Evolutionary conservation across 2,329 filamentous ascomycete genomes (phyloP), one percentile per base, ranked within the genome.

Genomic region (Gnomoniopsis sp.): DNA sequence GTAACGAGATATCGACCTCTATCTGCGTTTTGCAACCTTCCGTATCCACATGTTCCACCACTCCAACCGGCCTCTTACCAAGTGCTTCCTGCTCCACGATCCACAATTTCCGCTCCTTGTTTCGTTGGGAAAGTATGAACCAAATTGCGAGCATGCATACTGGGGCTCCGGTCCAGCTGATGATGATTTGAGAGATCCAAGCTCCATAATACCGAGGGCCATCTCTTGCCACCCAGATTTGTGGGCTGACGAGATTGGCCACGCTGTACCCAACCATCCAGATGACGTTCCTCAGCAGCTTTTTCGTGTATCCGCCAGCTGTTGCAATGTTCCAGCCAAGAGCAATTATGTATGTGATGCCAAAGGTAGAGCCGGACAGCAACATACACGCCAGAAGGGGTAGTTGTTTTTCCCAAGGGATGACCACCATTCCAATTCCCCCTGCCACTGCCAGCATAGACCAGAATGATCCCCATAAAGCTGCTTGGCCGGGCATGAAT

Each of bases 321-420:
- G 65, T 68, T 1, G 72, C 73, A 3, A 71, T 73, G 6, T 72
- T 71, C 72, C 73, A 75, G 8, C 71, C 72, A 0, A 76, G 62
- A 0, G 67, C 63, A 43, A 71, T 68, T 55, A 72, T 71, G 49
- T 73, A 75, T 0, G 71, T 74, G 23, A 74, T 68, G 10, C 71
- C 71, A 6, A 66, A 65, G 19, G 68, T 72, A 49, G 65, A 63
- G 0, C 65, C 66, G 1, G 71, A 69, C 15, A 73, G 63, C 34
- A 70, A 61, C 46, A 72, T 61, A 51, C 68, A 71, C 11, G 67
- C 69, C 11, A 73, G 63, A 3, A 73, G 60, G 3, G 65, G 66
- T 3, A 72, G 55, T 49, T 68, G 68, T 38, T 65, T 59, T 7
- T 65, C 60, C 71, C 71, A 73, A 8, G 60, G 49, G 3, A 71